A percentile compares a stretch with the other conserved stretches of the same genome.
Evolutionary conservation across 495 filamentous ascomycete genomes (phyloP).

Genomic region (Aspergillus taichungensis): DNA sequence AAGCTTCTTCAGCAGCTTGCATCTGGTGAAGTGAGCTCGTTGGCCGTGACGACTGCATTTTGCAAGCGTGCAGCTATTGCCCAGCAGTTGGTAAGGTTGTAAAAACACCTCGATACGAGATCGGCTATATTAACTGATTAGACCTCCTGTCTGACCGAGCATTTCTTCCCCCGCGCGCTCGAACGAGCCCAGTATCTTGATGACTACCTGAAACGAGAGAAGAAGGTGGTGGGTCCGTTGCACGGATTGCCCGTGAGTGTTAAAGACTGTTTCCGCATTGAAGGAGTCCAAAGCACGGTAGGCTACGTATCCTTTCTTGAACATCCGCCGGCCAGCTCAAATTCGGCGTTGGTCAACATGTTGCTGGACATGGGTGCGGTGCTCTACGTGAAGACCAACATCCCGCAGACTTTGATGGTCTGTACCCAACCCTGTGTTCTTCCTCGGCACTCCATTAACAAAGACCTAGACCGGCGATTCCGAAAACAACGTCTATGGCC

Average conservation of each 20-base stretch:
- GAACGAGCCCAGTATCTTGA: conserved; percentile 38
- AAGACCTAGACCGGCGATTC: conserved; percentile 34
- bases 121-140: conserved; percentile 1
- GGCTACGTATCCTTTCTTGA: conserved; percentile 40
- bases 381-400: conserved; percentile 53
- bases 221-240: conserved; percentile 45
- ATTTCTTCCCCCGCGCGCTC: conserved; percentile 29
- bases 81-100: conserved; percentile 24
- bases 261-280: conserved; percentile 53
- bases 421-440: neutral
- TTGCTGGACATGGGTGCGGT: conserved; percentile 35
- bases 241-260: conserved; percentile 56
- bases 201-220: conserved; percentile 20
- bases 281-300: conserved; percentile 31
- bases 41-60: conserved; percentile 42
- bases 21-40: conserved; percentile 22
- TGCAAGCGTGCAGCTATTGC: conserved; percentile 31
- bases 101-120: conserved; percentile 15
- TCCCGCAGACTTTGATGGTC: conserved; percentile 42
- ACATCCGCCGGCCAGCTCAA: conserved; percentile 31
- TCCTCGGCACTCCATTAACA: neutral
- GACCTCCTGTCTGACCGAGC: conserved; percentile 37
- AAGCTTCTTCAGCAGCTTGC: conserved; percentile 25
- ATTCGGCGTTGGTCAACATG: conserved; percentile 32
- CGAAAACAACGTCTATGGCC: conserved; percentile 30